Evolutionary conservation across 441 rosid species (phyloP).

Genomic region (Brassica balearica): DNA sequence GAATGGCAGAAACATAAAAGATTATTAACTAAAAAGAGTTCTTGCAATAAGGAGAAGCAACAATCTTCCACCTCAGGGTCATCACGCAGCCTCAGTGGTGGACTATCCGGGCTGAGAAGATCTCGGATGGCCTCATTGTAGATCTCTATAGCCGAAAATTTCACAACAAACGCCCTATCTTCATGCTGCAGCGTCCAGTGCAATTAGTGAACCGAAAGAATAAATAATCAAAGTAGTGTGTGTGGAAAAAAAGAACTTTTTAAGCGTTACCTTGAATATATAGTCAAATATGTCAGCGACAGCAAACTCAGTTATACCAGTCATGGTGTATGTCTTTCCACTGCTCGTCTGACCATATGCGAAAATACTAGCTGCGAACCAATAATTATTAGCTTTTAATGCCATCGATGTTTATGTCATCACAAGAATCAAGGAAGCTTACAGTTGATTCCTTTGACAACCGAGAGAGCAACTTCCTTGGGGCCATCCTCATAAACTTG

Average conservation of each 20-base stretch:
- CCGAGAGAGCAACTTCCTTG: conserved; percentile 88
- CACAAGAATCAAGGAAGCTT: conserved; percentile 45
- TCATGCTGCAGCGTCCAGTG: conserved; percentile 61
- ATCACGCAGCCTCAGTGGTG: conserved; percentile 83
- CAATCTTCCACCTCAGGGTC: conserved; percentile 77
- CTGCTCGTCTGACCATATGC: conserved; percentile 96
- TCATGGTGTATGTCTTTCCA: conserved; percentile 94
- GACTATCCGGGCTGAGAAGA: conserved; percentile 68
- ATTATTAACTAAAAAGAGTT: conserved; percentile 1
- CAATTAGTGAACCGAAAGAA: conserved; percentile 27
- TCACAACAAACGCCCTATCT: conserved; percentile 87
- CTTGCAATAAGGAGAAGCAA: conserved; percentile 12
- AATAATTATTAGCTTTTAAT: conserved; percentile 30
- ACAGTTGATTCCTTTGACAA: conserved; percentile 91
- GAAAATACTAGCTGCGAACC: conserved; percentile 75
- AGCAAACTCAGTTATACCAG: conserved; percentile 77
- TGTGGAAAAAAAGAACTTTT: background rate
- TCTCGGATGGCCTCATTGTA: conserved; percentile 94
- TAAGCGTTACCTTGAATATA: conserved; percentile 61
- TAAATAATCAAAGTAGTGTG: conserved; percentile 29
- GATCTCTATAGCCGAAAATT: conserved; percentile 92
- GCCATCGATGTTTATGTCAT: background rate
- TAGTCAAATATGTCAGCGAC: conserved; percentile 83
- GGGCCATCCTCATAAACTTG: conserved; percentile 85
- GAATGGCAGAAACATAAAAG: conserved; percentile 31